Evolutionary conservation across 2,329 filamentous ascomycete species (phyloP).

Genomic region (Cucurbitaria berberidis): DNA sequence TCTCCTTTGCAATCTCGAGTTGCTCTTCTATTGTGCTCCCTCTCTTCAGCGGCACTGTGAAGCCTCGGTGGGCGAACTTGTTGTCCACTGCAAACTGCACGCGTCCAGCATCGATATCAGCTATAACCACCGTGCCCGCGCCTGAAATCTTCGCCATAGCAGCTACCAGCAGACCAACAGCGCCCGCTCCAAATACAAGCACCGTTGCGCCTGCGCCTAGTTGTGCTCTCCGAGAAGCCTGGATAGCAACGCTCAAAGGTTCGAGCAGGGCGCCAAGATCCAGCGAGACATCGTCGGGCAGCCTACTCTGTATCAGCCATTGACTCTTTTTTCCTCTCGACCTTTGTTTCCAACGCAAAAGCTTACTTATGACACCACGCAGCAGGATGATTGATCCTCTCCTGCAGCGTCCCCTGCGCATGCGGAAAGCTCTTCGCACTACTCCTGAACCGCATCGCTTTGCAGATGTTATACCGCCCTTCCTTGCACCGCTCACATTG

Average conservation of each 20-base stretch:
- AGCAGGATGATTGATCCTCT: conserved; percentile 66
- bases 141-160: conserved; percentile 62
- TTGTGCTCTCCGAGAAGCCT: conserved; percentile 62
- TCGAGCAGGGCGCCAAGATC: conserved; percentile 66
- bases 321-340: too few species aligned
- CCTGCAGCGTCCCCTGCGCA: conserved; percentile 68
- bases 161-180: conserved; percentile 65
- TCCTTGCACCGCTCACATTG: conserved; percentile 61
- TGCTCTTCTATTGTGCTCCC: conserved; percentile 61
- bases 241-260: conserved; percentile 66
- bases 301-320: conserved; percentile 32
- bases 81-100: conserved; percentile 62
- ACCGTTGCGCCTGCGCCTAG: conserved; percentile 56
- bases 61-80: conserved; percentile 55
- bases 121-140: conserved; percentile 63
- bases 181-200: conserved; percentile 66
- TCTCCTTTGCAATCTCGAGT: conserved; percentile 58
- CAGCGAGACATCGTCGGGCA: conserved; percentile 60
- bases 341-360: not conserved
- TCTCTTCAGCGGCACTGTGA: conserved; percentile 55
- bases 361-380: conserved; percentile 62
- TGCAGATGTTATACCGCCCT: conserved; percentile 68
- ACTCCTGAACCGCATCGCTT: conserved; percentile 63
- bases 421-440: conserved; percentile 67
- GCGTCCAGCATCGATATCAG: conserved; percentile 65